Conservation (phyloP, 495 filamentous ascomycete species). For the Darksidea phi region DNA sequence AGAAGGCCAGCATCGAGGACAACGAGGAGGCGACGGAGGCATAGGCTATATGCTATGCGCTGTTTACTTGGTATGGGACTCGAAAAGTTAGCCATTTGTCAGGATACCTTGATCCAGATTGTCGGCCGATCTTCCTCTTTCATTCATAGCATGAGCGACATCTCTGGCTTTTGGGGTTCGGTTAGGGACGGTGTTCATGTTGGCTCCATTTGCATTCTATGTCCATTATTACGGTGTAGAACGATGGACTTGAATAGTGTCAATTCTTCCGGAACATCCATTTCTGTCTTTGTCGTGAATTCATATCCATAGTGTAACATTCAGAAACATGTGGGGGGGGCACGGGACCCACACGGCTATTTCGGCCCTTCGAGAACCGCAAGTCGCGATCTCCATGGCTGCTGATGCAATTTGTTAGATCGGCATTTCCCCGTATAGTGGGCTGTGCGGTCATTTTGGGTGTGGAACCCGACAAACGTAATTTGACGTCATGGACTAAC, state of each 20-base stretch:
- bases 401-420: conserved; percentile 2
- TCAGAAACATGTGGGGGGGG: too few species aligned
- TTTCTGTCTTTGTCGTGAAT: background rate
- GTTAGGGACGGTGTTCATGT: too few species aligned
- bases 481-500: conserved; percentile 20
- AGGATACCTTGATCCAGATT: conserved; percentile 7
- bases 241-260: too few species aligned
- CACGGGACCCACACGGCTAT: background rate
- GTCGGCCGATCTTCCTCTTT: too few species aligned
- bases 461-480: background rate
- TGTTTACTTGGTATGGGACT: background rate
- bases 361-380: background rate
- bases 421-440: conserved; percentile 7
- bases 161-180: too few species aligned
- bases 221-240: too few species aligned
- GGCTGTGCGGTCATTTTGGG: conserved; percentile 7
- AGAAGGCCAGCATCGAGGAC: conserved; percentile 61
- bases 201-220: too few species aligned
- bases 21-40: conserved; percentile 30
- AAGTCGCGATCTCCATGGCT: background rate
- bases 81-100: conserved; percentile 12
- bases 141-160: too few species aligned
- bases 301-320: background rate
- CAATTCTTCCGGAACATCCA: too few species aligned
- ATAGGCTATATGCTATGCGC: conserved; percentile 1